These are phyloP conservation scores for Dryas drummondii DNA, from an alignment of 306 rosid species.

Conservation along the genomic window DNA sequence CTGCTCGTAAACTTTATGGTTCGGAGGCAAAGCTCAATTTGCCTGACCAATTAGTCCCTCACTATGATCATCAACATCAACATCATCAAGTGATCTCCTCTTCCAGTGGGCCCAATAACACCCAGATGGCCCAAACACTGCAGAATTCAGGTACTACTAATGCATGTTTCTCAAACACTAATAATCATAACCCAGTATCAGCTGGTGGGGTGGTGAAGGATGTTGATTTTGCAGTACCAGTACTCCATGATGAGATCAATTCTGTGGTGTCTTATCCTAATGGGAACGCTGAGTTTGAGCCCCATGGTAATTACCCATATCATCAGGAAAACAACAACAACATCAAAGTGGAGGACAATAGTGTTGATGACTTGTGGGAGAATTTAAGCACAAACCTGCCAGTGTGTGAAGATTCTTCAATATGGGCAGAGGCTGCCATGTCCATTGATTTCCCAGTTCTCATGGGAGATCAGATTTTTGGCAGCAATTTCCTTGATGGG, in stretches of 20 bases:
- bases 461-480: slow-evolving; percentile 29
- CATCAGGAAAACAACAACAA: not conserved
- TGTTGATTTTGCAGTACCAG: not conserved
- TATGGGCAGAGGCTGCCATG: slow-evolving; percentile 77
- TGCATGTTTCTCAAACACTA: not conserved
- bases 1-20: slow-evolving; percentile 76
- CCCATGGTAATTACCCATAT: not conserved
- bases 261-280: not conserved
- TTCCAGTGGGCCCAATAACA: not conserved
- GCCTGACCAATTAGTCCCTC: slow-evolving; percentile 27
- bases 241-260: not conserved
- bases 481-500: slow-evolving; percentile 36
- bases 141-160: not conserved
- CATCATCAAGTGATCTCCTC: not conserved
- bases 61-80: not conserved
- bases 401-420: slow-evolving; percentile 52
- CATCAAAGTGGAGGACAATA: not conserved
- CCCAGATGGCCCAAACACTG: not conserved
- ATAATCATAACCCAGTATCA: too few species aligned
- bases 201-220: not conserved
- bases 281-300: not conserved
- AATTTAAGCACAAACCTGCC: slow-evolving; percentile 35
- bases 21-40: slow-evolving; percentile 78
- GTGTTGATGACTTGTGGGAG: slow-evolving; percentile 35
- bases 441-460: slow-evolving; percentile 52